Base-by-base conservation (phyloP, 352 stramenopile species). In the Elongisporangium senticosum region DNA sequence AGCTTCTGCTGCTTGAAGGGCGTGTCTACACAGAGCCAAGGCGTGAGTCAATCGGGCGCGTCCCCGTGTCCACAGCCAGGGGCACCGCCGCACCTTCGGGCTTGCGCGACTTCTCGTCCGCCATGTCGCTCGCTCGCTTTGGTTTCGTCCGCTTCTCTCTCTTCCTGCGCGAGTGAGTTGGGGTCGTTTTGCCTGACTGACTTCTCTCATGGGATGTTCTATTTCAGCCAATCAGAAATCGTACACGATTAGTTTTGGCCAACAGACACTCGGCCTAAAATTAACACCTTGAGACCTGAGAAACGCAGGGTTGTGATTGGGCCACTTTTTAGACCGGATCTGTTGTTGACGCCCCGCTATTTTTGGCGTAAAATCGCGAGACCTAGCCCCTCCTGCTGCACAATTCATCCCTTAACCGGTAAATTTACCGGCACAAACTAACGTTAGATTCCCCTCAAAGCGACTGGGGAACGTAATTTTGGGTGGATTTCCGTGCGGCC, bases 1-100 rank as follows among this genome's bases (percentile, higher is more conserved):
- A 95, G 78, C 73, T 90, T 91, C 63, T 95, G 85, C 75, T 95
- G 85, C 71, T 95, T 95, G 64, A 95, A 95, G 48, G 83, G 85
- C 40, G 83, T 95, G 71, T 95, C 85, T 93, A 37, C 33, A 37
- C 14, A 14, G 19, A 53, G 43, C 22, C 57, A 13, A 49, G 23
- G 59, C 20, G 53, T 43, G 15, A 49, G 21, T 19, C 49, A 14
- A 28, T 40, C 17, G 26, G 40, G 5, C 28, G 6, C 17, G 15
- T 20, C 11, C 8, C n/a, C 15, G 11, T 13, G 7, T 53, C 11
- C 8, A 40, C 4, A 22, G 14, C 14, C 15, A 39, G 17, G 15
- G 20, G 33, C 22, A 15, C 47, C 15, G 1, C 59, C 63, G 23
- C 49, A 93, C 83, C 83, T 71, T 94, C 85, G 54, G 85, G 85